Conservation (phyloP, 768 basidiomycete species). For the Boletus vermiculosoides region DNA sequence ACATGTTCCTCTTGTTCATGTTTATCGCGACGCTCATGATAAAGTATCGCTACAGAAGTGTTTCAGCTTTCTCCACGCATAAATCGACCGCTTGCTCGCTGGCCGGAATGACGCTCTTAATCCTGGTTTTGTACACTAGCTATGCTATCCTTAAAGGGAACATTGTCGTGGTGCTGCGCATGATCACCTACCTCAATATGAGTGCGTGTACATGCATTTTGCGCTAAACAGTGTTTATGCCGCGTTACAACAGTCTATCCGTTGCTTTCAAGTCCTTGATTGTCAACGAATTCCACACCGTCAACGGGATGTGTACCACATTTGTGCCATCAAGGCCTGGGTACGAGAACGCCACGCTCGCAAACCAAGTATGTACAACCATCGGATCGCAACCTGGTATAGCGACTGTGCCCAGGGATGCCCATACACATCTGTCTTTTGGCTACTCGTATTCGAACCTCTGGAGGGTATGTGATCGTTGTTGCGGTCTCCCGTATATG, state of each 20-base stretch:
- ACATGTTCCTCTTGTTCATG: slow-evolving; percentile 55
- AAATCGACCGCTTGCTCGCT: slow-evolving; percentile 48
- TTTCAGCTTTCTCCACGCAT: slow-evolving; percentile 54
- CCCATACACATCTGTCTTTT: slow-evolving; percentile 37
- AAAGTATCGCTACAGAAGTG: slow-evolving; percentile 70
- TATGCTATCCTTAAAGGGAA: slow-evolving; percentile 32
- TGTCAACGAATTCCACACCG: slow-evolving; percentile 49
- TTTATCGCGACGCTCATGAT: slow-evolving; percentile 58
- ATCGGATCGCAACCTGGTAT: slow-evolving; percentile 41
- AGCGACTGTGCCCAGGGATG: slow-evolving; percentile 40
- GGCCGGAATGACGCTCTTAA: slow-evolving; percentile 35
- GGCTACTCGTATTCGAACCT: slow-evolving; percentile 28
- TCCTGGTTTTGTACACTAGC: slow-evolving; percentile 43
- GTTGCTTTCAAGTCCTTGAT: slow-evolving; percentile 32
- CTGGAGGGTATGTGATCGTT: slow-evolving; percentile 37
- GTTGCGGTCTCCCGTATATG: neutral
- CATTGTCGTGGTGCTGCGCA: slow-evolving; percentile 13
- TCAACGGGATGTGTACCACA: slow-evolving; percentile 36
- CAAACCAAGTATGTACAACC: slow-evolving; percentile 44
- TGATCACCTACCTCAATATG: slow-evolving; percentile 23
- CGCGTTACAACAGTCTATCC: slow-evolving; percentile 30
- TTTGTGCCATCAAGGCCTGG: slow-evolving; percentile 34
- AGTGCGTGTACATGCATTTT: slow-evolving; percentile 36
- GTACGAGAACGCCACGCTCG: slow-evolving; percentile 32
- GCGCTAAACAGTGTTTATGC: slow-evolving; percentile 32